phyloP scores from a whole-genome alignment of 225 moss, liverwort and hornwort species.

The Neckera pumila region DNA sequence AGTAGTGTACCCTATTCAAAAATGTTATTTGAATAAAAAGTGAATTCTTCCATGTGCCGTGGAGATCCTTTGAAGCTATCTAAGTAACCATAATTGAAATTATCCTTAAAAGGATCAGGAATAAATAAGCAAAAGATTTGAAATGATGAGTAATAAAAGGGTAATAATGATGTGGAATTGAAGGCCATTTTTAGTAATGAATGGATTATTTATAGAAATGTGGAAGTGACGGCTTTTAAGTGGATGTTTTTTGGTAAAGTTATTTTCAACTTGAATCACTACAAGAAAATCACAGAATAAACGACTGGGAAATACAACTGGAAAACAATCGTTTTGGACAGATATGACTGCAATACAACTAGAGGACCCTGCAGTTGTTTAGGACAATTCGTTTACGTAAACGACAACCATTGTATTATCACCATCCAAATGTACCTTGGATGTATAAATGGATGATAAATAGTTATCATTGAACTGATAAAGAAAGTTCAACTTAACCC shows the following conservation, averaged over 20 bases:
- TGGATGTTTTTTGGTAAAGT: not conserved
- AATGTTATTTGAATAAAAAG: not conserved
- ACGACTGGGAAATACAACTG: too few species aligned
- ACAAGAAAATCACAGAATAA: too few species aligned
- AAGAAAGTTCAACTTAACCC: too few species aligned
- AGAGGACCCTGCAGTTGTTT: too few species aligned
- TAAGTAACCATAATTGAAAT: too few species aligned
- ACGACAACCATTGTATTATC: too few species aligned
- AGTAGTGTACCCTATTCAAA: not conserved
- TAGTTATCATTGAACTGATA: too few species aligned
- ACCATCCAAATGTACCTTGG: too few species aligned
- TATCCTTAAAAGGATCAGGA: not conserved
- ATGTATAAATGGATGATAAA: too few species aligned
- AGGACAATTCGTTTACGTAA: too few species aligned
- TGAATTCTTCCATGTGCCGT: not conserved
- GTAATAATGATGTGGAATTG: not conserved
- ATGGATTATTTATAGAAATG: not conserved
- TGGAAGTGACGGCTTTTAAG: fast-evolving
- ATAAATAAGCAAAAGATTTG: not conserved
- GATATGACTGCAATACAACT: too few species aligned
- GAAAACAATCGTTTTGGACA: too few species aligned
- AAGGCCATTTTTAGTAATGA: not conserved
- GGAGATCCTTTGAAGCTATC: not conserved
- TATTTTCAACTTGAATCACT: not conserved
- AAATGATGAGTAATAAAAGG: not conserved